phyloP scores from a whole-genome alignment of 257 asterid genomes.

The Catharanthus roseus region DNA sequence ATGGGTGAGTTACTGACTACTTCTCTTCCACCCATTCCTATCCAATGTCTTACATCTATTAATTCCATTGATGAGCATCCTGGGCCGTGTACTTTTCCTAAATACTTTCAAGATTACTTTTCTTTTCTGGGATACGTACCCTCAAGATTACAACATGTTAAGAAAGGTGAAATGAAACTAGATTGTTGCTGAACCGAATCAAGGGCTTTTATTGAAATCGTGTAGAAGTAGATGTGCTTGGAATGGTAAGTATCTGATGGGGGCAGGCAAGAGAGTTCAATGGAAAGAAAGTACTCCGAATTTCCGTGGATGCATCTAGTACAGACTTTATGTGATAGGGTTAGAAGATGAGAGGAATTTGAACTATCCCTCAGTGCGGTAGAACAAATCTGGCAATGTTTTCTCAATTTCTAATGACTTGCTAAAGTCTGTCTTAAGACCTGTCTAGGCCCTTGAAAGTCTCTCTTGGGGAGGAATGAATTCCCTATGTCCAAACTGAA shows the following conservation, averaged over 20 bases:
- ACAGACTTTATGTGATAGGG: not conserved
- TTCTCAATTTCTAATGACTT: not conserved
- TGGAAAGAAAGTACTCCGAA: not conserved
- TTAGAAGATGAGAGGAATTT: not conserved
- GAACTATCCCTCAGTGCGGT: not conserved
- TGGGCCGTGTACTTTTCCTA: conserved; percentile 4
- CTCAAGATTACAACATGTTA: too few species aligned
- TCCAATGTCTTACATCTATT: not conserved
- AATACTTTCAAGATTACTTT: too few species aligned
- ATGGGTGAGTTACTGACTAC: conserved; percentile 42
- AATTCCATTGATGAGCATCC: not conserved
- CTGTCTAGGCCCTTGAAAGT: not conserved
- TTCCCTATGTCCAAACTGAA: not conserved
- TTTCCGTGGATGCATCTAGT: not conserved
- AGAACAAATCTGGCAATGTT: not conserved
- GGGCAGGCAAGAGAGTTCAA: not conserved
- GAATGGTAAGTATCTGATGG: not conserved
- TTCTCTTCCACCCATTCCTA: not conserved
- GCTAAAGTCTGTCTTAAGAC: not conserved
- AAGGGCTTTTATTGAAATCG: not conserved
- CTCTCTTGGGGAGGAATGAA: not conserved
- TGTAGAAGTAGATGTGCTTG: conserved; percentile 4
- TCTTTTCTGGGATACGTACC: too few species aligned
- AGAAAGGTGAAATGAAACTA: too few species aligned
- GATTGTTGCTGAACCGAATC: not conserved